Evolutionary conservation across 495 filamentous ascomycete species (phyloP).

Genomic region (Penicillium maclennaniae): DNA sequence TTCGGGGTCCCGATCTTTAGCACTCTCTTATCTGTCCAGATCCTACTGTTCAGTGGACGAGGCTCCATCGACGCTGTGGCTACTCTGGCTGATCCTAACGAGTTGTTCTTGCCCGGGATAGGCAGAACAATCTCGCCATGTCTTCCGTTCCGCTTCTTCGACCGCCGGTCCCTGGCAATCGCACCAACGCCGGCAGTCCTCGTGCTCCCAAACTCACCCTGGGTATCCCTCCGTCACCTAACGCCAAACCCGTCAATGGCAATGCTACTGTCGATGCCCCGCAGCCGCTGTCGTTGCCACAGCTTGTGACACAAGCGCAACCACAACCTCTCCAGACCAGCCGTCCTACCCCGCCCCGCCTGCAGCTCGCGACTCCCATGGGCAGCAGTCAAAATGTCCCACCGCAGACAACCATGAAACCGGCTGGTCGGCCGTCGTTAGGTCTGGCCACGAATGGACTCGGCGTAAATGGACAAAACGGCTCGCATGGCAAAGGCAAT

Average conservation of each 20-base stretch:
- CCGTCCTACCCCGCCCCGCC: constrained; percentile 61
- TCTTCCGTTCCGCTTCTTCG: constrained; percentile 79
- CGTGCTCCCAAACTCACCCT: constrained; percentile 77
- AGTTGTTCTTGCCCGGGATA: constrained; percentile 48
- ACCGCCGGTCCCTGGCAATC: constrained; percentile 74
- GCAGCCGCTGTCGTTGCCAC: constrained; percentile 14
- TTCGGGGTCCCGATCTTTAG: constrained; percentile 2
- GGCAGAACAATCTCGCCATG: constrained; percentile 60
- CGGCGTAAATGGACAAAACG: constrained; percentile 71
- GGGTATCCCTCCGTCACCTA: constrained; percentile 82
- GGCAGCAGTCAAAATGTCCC: constrained; percentile 62
- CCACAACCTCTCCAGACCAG: constrained; percentile 27
- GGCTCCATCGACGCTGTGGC: constrained; percentile 36
- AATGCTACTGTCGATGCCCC: constrained; percentile 23
- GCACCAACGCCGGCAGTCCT: constrained; percentile 50
- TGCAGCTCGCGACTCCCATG: constrained; percentile 82
- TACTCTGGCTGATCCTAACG: constrained; percentile 44
- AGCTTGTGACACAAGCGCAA: neutral
- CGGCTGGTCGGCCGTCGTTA: constrained; percentile 50
- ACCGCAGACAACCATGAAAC: constrained; percentile 50
- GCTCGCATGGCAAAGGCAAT: constrained; percentile 67
- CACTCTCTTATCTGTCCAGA: constrained; percentile 3
- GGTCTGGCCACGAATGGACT: constrained; percentile 52
- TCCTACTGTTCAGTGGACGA: constrained; percentile 17
- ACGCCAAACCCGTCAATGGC: constrained; percentile 60